These are phyloP conservation scores for Mikania micrantha DNA, from an alignment of 129 eudicot species.

Conservation along the genomic window DNA sequence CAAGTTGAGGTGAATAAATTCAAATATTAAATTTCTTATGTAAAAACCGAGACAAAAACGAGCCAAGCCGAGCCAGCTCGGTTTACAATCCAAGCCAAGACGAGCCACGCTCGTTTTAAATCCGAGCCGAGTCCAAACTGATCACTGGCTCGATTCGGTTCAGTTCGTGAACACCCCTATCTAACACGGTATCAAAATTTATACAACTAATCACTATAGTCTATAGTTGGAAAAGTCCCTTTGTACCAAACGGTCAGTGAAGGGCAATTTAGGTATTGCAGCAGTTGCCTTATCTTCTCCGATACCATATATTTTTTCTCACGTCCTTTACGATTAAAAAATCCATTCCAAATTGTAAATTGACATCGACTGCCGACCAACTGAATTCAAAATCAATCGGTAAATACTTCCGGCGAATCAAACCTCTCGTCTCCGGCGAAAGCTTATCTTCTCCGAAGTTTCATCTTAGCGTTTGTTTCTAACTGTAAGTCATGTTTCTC, in stretches of 20 bases:
- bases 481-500: constrained; percentile 31
- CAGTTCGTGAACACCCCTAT: too few relatives aligned
- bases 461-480: neutral
- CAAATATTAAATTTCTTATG: too few relatives aligned
- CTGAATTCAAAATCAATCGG: neutral
- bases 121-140: too few relatives aligned
- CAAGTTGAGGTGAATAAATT: too few relatives aligned
- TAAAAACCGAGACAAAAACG: too few relatives aligned
- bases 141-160: too few relatives aligned
- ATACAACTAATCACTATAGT: too few relatives aligned
- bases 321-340: neutral
- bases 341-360: neutral
- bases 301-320: neutral
- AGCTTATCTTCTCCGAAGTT: constrained; percentile 4
- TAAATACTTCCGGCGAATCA: neutral
- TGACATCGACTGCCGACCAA: neutral
- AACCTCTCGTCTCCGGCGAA: neutral
- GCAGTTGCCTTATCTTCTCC: constrained; percentile 8
- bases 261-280: constrained; percentile 21
- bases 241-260: neutral
- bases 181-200: too few relatives aligned
- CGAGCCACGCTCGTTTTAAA: too few relatives aligned
- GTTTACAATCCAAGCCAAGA: too few relatives aligned
- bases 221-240: neutral
- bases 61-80: too few relatives aligned